Conservation (phyloP, 441 rosid species). For the Viola pubescens region DNA sequence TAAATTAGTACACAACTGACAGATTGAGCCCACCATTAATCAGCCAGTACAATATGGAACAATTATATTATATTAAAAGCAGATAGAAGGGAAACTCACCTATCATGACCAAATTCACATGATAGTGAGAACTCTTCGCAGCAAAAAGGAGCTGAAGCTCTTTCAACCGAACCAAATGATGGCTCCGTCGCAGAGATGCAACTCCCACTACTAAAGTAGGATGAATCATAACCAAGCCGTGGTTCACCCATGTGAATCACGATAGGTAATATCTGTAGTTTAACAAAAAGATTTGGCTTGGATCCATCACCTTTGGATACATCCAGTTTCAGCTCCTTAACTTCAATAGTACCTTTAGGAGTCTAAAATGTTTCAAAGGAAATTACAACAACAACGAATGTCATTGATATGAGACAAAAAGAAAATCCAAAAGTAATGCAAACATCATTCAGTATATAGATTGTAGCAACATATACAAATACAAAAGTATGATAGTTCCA, state of each 20-base stretch:
- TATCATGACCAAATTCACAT: slow-evolving; percentile 82
- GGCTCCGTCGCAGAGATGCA: slow-evolving; percentile 38
- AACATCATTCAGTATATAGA: not conserved
- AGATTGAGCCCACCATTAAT: not conserved
- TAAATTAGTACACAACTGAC: no score
- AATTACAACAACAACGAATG: slow-evolving; percentile 10
- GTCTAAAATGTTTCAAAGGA: slow-evolving; percentile 48
- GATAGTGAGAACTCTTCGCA: slow-evolving; percentile 79
- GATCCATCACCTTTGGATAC: slow-evolving; percentile 80
- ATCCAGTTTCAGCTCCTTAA: slow-evolving; percentile 72
- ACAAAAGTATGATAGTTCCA: not conserved
- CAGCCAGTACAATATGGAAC: not conserved
- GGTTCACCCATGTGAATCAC: slow-evolving; percentile 56
- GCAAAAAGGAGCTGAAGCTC: slow-evolving; percentile 55
- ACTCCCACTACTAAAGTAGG: slow-evolving; percentile 35
- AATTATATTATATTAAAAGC: not conserved
- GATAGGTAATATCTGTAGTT: slow-evolving; percentile 67
- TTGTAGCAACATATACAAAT: not conserved
- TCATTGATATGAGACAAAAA: slow-evolving; percentile 5
- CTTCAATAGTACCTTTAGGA: slow-evolving; percentile 52
- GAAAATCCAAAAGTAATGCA: not conserved
- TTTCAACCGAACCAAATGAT: slow-evolving; percentile 40
- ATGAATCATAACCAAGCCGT: slow-evolving; percentile 40
- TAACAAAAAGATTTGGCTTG: slow-evolving; percentile 55
- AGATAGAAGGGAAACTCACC: slow-evolving; percentile 36